Evolutionary conservation across 2,329 filamentous ascomycete genomes (phyloP), one percentile per base, ranked within the genome.

Genomic region (Parafenestella ontariensis): DNA sequence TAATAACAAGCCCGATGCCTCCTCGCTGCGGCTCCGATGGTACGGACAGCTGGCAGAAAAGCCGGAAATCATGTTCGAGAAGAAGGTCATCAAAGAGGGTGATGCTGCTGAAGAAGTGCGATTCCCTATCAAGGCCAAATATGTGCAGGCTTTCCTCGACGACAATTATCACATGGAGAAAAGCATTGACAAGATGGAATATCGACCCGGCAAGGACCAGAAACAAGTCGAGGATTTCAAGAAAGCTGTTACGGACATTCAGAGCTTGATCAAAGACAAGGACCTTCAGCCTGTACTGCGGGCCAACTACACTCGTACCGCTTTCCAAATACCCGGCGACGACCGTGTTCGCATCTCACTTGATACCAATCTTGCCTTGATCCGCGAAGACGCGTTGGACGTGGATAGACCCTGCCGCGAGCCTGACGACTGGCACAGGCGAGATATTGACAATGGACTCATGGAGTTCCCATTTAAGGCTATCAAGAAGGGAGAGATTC

Each of bases 271-370:
- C 72, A 85, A 86, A 68, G 83, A 90, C 43, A 86, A 91, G 68
- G 84, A 90, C 50, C 81, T 99, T 15, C 87, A 94, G 72, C 95
- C 95, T 5, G 85, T 96, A 28, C 77, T 99, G 48, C 87, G 95
- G 46, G 95, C 95, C 59, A 96, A 96, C 77, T 98, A 98, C 75
- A 90, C 88, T 34, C 90, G 95, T 58, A 96, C 92, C 1, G 95
- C 95, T 1, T 99, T 98, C 80, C 95, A 99, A 77, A 96, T 96
- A 63, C 95, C 95, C 5, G 87, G 91, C 13, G 93, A 99, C 72
- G 88, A 96, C 74, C 89, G 91, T 18, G 88, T 99, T 42, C 88
- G 95, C 49, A 91, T 99, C 65, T 93, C 92, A 5, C 90, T 99
- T 55, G 95, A 99, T 74, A 97, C 92, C 0, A 87, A 96, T 65